These are phyloP conservation scores for Helianthus annuus DNA, from an alignment of 129 eudicot genomes.

Conservation along the genomic window HanXRQr2.0-SUNRISE NC_035445.2:114308917-114309416, in stretches of 20 bases:
- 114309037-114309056: constrained; percentile 2
- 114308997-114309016: background rate
- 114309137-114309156: constrained; percentile 15
- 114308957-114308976: background rate
- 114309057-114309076: constrained; percentile 8
- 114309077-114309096: constrained; percentile 21
- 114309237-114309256: constrained; percentile 9
- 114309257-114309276: constrained; percentile 13
- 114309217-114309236: constrained; percentile 25
- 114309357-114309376: constrained; percentile 16
- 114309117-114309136: constrained; percentile 13
- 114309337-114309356: constrained; percentile 6
- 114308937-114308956: constrained; percentile 25
- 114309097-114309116: background rate
- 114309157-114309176: constrained; percentile 12
- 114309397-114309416: background rate
- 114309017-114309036: constrained; percentile 3
- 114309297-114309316: constrained; percentile 14
- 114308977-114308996: background rate
- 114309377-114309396: constrained; percentile 26
- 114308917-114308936: constrained; percentile 38
- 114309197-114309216: constrained; percentile 19
- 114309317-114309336: background rate
- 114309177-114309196: background rate
- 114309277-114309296: constrained; percentile 20